Evolutionary conservation across 331 rosid species (phyloP).

Genomic region (Cydonia oblonga): DNA sequence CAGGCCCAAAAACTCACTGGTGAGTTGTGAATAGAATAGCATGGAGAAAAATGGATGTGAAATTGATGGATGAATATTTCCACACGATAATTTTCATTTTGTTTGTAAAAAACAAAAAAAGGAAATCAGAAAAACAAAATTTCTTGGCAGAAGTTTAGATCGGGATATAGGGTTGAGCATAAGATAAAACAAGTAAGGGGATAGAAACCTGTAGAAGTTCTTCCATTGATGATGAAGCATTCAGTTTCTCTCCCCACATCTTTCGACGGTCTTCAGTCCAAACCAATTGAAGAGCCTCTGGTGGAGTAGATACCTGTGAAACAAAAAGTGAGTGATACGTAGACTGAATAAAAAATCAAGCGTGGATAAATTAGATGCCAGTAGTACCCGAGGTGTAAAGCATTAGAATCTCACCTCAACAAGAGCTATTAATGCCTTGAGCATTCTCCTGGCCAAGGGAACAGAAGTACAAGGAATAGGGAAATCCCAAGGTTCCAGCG

Average conservation of each 20-base stretch:
- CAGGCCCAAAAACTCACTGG: background rate
- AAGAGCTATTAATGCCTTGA: slow-evolving; percentile 54
- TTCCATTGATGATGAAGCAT: slow-evolving; percentile 50
- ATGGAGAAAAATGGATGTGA: background rate
- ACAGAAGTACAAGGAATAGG: slow-evolving; percentile 43
- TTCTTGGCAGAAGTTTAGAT: background rate
- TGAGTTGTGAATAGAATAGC: too few relatives aligned
- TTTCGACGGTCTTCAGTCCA: slow-evolving; percentile 62
- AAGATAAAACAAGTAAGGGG: slow-evolving; percentile 4
- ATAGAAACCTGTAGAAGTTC: slow-evolving; percentile 68
- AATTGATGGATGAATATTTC: background rate
- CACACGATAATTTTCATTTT: background rate
- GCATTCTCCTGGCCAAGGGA: slow-evolving; percentile 67
- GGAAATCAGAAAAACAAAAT: background rate
- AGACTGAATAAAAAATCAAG: slow-evolving; percentile 1
- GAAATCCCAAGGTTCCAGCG: slow-evolving; percentile 26
- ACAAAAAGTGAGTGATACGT: slow-evolving; percentile 8
- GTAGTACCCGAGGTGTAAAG: background rate
- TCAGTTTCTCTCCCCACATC: slow-evolving; percentile 69
- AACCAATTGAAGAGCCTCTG: slow-evolving; percentile 62
- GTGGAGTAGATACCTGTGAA: slow-evolving; percentile 65
- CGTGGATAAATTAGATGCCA: background rate
- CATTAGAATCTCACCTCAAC: slow-evolving; percentile 59
- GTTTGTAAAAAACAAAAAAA: background rate
- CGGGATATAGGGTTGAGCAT: slow-evolving; percentile 10